phyloP scores from a whole-genome alignment of 768 basidiomycete species.

The Ephemerocybe angulata region DNA sequence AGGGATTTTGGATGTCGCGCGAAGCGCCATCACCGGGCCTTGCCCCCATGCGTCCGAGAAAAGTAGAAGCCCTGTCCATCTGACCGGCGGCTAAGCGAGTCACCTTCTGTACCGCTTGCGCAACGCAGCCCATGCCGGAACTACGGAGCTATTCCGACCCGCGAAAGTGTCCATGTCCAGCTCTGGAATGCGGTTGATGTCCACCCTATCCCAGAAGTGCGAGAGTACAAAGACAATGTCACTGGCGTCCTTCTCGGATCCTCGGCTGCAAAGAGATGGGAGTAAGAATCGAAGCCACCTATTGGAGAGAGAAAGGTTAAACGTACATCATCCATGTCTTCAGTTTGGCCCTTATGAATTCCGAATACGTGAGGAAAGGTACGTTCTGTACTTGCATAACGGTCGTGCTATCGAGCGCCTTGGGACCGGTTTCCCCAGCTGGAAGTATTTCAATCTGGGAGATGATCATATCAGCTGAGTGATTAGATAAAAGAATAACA shows the following conservation, averaged over 20 bases:
- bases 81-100: conserved; percentile 13
- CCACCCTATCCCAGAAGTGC: conserved; percentile 77
- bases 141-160: conserved; percentile 51
- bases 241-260: conserved; percentile 67
- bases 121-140: conserved; percentile 70
- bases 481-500: conserved; percentile 3
- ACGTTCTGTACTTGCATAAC: conserved; percentile 66
- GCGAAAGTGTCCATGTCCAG: conserved; percentile 82
- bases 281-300: conserved; percentile 14
- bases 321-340: conserved; percentile 79
- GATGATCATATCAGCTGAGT: neutral
- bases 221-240: conserved; percentile 71
- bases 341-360: conserved; percentile 82
- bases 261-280: conserved; percentile 45
- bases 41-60: neutral
- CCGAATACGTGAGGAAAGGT: conserved; percentile 81
- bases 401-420: conserved; percentile 63
- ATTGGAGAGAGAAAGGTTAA: conserved; percentile 14
- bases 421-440: conserved; percentile 78
- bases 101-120: conserved; percentile 70
- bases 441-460: conserved; percentile 77
- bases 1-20: too few relatives aligned
- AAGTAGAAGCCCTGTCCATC: neutral
- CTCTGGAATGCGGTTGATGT: conserved; percentile 83
- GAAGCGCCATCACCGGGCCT: neutral